These are phyloP conservation scores for Chloropicon primus DNA, from an alignment of 139 green algal genomes.

Conservation along the genomic window DNA sequence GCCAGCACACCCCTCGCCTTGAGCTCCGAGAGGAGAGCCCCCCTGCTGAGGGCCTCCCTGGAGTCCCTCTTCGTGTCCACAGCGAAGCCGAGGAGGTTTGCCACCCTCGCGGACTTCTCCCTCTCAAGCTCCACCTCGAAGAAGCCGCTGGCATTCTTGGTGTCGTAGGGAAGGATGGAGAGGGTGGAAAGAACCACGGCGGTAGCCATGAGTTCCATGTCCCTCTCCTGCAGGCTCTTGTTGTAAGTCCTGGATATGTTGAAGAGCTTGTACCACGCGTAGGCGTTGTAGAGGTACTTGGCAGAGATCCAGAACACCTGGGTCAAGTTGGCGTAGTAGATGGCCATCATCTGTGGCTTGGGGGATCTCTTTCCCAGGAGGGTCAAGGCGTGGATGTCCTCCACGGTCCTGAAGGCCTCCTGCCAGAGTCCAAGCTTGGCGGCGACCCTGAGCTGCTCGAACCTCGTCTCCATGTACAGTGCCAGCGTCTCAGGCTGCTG, in stretches of 20 bases:
- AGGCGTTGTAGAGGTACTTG: conserved; percentile 83
- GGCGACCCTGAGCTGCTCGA: conserved; percentile 92
- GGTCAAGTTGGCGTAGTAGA: conserved; percentile 87
- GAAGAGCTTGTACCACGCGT: conserved; percentile 90
- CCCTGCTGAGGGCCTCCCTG: conserved; percentile 46
- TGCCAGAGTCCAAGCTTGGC: conserved; percentile 95
- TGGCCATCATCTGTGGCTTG: conserved; percentile 86
- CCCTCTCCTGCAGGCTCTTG: conserved; percentile 57
- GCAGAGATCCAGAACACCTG: conserved; percentile 72
- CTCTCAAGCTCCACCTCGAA: conserved; percentile 37
- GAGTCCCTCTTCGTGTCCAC: conserved; percentile 38
- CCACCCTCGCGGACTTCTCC: conserved; percentile 80
- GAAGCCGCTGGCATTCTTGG: neutral
- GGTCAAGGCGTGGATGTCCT: conserved; percentile 92
- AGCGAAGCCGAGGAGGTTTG: conserved; percentile 80
- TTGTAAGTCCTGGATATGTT: conserved; percentile 68
- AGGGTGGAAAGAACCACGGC: conserved; percentile 84
- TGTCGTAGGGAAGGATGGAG: conserved; percentile 78
- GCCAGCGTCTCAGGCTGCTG: conserved; percentile 70
- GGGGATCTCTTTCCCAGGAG: conserved; percentile 37
- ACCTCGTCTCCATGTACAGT: conserved; percentile 90
- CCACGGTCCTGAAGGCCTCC: conserved; percentile 94
- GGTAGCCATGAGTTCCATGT: conserved; percentile 57
- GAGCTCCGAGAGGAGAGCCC: conserved; percentile 65
- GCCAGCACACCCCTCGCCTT: conserved; percentile 57